Base-by-base conservation (phyloP, 2,329 filamentous ascomycete species). In the Sodiomyces alkalinus region DNA sequence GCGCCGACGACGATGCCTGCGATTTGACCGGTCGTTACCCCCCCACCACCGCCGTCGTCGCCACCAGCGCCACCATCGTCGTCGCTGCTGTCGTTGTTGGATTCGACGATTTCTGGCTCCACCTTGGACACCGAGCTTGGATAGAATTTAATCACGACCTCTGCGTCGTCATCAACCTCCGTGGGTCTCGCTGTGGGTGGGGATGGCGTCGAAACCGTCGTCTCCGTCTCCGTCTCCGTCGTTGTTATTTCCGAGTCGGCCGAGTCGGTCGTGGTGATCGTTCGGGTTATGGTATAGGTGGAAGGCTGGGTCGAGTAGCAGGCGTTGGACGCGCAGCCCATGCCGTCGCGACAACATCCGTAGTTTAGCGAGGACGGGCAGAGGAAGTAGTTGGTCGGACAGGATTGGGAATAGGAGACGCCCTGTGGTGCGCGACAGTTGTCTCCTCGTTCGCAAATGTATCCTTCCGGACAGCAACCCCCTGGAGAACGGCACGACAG, bases 1-100 rank as follows among this genome's bases (percentile, higher is more conserved):
- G 58, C 59, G 2, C 63, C 67, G 3, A 56, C 62, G 19, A 72
- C 53, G 14, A 72, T 67, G 3, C 68, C 68, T 3, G 60, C 66
- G 3, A 73, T 47, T 16, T 59, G 50, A 1, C 45, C 52, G 1
- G 39, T 44, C 5, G 55, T 53, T 14, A 65, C 46, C 9, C 52
- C 48, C 14, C 45, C 38, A 18, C 45, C 38, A 23, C 48, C 41
- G 7, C 35, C 37, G 13, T 41, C 38, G 12, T 36, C 36, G 7
- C 39, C 34, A 1, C 46, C 43, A n/a, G n/a, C 10, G 49, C 34
- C 1, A 47, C 36, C 4, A 5, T 17, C 23, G 13, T 25, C 23
- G 7, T 25, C 23, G 9, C 17, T 25, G 2, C 20, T 29, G n/a
- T n/a, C n/a, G n/a, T n/a, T n/a, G n/a, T n/a, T n/a, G n/a, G n/a